These are phyloP conservation scores for Solanum microdontum DNA, from an alignment of 257 asterid species.

Conservation along the genomic window DNA sequence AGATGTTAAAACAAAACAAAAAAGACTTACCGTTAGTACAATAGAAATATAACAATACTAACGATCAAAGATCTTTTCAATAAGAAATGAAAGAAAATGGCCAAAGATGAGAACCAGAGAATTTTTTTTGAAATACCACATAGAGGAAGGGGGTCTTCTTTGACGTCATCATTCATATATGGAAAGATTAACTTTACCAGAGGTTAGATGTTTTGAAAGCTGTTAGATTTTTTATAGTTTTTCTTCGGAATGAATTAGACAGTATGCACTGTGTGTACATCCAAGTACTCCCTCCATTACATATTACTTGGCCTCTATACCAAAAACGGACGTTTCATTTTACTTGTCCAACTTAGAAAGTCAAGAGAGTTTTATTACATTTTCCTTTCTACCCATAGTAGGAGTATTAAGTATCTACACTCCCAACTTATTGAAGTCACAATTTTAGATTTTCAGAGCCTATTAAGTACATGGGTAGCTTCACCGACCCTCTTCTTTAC, in stretches of 20 bases:
- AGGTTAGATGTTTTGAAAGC: not conserved
- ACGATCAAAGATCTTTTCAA: not conserved
- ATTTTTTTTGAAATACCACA: not conserved
- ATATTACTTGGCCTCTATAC: not conserved
- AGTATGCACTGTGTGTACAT: not conserved
- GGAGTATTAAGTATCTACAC: not conserved
- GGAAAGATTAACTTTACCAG: not conserved
- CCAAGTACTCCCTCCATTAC: not conserved
- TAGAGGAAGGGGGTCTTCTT: not conserved
- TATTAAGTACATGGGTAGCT: not conserved
- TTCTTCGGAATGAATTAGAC: not conserved
- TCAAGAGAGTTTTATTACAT: not conserved
- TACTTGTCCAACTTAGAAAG: not conserved
- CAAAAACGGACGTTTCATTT: not conserved
- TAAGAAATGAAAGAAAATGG: not conserved
- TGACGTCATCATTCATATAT: not conserved
- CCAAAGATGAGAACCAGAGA: not conserved
- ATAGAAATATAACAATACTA: not conserved
- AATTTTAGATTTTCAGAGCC: not conserved
- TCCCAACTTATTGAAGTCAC: not conserved
- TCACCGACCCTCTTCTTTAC: not conserved
- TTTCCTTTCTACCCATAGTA: not conserved
- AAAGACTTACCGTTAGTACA: not conserved
- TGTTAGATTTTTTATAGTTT: not conserved
- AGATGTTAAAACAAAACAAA: not conserved